Evolutionary conservation across 345 rosid genomes (phyloP).

Genomic region (Eucalyptus paniculata): DNA sequence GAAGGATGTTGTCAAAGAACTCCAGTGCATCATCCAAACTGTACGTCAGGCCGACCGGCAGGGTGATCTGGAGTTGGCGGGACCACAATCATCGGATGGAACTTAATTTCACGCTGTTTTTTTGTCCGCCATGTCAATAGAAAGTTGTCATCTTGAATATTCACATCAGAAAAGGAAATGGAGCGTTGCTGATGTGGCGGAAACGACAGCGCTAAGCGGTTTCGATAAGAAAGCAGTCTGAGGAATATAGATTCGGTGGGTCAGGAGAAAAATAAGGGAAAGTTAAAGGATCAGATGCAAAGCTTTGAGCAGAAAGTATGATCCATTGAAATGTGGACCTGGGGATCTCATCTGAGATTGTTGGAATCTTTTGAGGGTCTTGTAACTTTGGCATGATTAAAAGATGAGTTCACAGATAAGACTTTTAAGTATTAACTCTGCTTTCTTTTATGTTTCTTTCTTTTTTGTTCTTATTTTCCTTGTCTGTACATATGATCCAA

Average conservation of each 20-base stretch:
- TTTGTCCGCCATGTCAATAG: not conserved
- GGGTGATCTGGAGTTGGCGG: not conserved
- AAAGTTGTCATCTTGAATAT: not conserved
- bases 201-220: not conserved
- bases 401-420: not conserved
- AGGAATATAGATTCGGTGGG: constrained; percentile 9
- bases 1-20: constrained; percentile 35
- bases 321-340: not conserved
- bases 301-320: constrained; percentile 1
- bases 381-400: not conserved
- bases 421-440: not conserved
- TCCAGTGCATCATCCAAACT: constrained; percentile 18
- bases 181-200: not conserved
- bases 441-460: not conserved
- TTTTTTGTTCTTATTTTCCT: not conserved
- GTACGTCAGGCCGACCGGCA: not conserved
- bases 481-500: not conserved
- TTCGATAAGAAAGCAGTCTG: not conserved
- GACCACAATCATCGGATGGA: not conserved
- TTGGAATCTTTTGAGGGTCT: not conserved
- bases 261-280: not conserved
- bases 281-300: constrained; percentile 25
- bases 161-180: not conserved
- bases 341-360: not conserved
- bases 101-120: not conserved